Base-by-base conservation (phyloP, 306 rosid species). In the Quercus wislizeni region DNA sequence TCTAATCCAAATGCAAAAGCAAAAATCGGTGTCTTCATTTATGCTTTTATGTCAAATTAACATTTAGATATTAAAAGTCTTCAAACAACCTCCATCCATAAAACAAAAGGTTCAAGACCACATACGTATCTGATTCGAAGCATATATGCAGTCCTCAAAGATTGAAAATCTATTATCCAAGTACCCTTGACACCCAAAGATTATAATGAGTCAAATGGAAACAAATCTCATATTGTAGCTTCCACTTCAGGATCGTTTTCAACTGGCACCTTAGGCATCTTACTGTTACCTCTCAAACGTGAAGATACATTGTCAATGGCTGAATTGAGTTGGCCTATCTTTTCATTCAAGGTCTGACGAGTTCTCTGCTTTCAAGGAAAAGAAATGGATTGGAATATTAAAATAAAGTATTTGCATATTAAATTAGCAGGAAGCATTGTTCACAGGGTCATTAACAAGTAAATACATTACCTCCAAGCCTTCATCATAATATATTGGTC, bases 261-360 rank as follows among this genome's bases (percentile, higher is more conserved):
- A 55, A 84, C 69, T 31, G 86, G 89, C 31, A 79, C 86, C 23
- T 73, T 56, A n/a, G 97, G 92, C 21, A 76, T 80, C 20, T 80
- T 92, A 61, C 87, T 95, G 79, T 94, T 92, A 65, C 98, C 98
- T 87, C 97, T 93, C 87, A 93, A 85, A 74, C 97, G 98, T 13
- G 98, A 93, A 80, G 96, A 92, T 69, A 95, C 94, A 41, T 95
- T 93, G 84, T 95, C 99, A 73, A 95, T 95, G 82, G 99, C 98
- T 11, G 98, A 91, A 77, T 91, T 91, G 77, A 95, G 92, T 83
- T 93, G 99, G 76, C 94, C 28, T 78, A 95, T 93, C 83, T 95
- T 95, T 71, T 85, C 94, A 78, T 90, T 93, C 84, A 95, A 84
- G 72, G 92, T 90, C 90, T 86, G 86, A 74, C 94, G 87, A 46